phyloP scores from a whole-genome alignment of 768 basidiomycete species.

The Mycena leptocephala region DNA sequence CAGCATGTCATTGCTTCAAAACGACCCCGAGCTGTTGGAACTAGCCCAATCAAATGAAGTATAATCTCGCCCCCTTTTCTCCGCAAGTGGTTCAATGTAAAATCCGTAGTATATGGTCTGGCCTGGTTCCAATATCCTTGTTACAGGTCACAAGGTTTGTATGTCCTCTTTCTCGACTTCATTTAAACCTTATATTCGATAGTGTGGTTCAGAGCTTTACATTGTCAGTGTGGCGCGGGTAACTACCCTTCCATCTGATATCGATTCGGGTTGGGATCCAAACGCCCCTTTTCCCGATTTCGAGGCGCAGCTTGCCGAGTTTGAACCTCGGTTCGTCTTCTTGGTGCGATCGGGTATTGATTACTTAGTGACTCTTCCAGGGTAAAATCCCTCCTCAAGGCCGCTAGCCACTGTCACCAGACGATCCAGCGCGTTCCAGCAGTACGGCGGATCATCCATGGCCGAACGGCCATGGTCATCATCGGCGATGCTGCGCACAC shows the following conservation, averaged over 20 bases:
- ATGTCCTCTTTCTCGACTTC: not conserved
- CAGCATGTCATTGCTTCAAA: not conserved
- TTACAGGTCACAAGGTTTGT: not conserved
- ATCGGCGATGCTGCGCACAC: conserved; percentile 18
- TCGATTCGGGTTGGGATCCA: not conserved
- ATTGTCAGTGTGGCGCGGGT: not conserved
- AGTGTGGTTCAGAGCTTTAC: conserved; percentile 13
- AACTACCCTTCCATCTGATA: not conserved
- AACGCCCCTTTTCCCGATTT: not conserved
- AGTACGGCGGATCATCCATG: not conserved
- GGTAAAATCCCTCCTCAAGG: not conserved
- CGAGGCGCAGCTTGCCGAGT: not conserved
- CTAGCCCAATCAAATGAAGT: not conserved
- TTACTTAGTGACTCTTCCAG: not conserved
- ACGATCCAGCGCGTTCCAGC: not conserved
- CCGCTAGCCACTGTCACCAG: not conserved
- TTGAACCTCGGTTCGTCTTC: not conserved
- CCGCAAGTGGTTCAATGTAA: not conserved
- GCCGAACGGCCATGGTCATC: not conserved
- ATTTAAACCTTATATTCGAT: not conserved
- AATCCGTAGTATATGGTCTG: not conserved
- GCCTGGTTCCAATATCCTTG: not conserved
- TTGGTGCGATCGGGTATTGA: too few relatives aligned
- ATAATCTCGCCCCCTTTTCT: not conserved
- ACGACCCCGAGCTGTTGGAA: not conserved